Evolutionary conservation across 2,329 filamentous ascomycete genomes (phyloP), one percentile per base, ranked within the genome.

Genomic region (Clarireedia monteithiana): DNA sequence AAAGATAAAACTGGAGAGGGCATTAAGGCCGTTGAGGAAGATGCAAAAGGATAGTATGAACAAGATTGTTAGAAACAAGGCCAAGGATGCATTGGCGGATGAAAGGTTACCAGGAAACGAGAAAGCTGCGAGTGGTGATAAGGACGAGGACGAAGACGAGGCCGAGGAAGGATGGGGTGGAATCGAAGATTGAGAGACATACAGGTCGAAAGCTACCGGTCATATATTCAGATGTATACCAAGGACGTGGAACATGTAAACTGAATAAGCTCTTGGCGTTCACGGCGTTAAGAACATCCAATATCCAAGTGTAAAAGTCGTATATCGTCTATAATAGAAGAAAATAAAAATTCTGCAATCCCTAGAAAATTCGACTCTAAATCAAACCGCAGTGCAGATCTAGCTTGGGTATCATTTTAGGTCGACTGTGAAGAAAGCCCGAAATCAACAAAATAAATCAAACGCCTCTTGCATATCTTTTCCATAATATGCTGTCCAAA

Each of bases 31-130:
- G 5, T 64, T 79, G 64, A 71, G 70, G 69, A 72, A 66, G 58
- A 60, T 76, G 59, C 73, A 71, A 20, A 71, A 69, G 48, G 72
- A 73, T 42, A 82, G 86, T 40, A 79, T 81, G 44, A 84, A 84
- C 55, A 94, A 91, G 73, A 79, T 83, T 24, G 83, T 95, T 52
- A 81, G 89, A 66, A 76, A 75, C 60, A 82, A 87, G 66, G 86
- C 85, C 1, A 78, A 76, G 59, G 89, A 92, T 64, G 80, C 83
- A 24, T 71, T 95, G 58, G 78, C 76, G 2, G 92, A 97, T 69
- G 85, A 86, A 64, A 79, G 90, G 62, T 71, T 96, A 69, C 80
- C 81, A 50, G 81, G 82, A 69, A 89, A 84, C 68, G 30, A 26
- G 23, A 24, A 23, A 20, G 45, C 20, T 15, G 55, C 63, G 40